These are phyloP conservation scores for Talaromyces atroroseus DNA, from an alignment of 2,329 filamentous ascomycete species.

Conservation along the genomic window DNA sequence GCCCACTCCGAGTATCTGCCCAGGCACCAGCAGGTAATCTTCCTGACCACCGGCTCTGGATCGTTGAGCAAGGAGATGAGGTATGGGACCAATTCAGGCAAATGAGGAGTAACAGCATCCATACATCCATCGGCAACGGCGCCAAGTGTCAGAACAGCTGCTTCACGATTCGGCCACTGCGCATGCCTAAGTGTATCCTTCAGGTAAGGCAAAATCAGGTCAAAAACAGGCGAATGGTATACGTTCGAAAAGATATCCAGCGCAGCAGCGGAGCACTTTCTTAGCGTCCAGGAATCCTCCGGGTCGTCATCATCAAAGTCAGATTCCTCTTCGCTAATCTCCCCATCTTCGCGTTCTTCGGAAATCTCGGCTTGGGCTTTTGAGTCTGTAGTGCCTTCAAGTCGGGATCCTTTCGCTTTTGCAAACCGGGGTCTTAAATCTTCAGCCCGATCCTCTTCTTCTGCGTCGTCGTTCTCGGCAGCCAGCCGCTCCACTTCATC, in stretches of 20 bases:
- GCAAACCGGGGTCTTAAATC: constrained; percentile 93
- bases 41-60: constrained; percentile 79
- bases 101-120: constrained; percentile 79
- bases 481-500: constrained; percentile 86
- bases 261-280: constrained; percentile 94
- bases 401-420: constrained; percentile 58
- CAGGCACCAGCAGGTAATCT: constrained; percentile 97
- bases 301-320: constrained; percentile 67
- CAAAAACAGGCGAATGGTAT: constrained; percentile 82
- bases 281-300: constrained; percentile 89
- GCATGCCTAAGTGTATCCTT: constrained; percentile 80
- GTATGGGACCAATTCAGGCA: constrained; percentile 85
- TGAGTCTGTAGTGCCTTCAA: constrained; percentile 46
- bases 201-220: constrained; percentile 85
- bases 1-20: constrained; percentile 93
- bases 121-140: constrained; percentile 95
- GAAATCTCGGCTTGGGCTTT: constrained; percentile 43
- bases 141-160: constrained; percentile 86
- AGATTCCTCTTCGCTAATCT: constrained; percentile 83
- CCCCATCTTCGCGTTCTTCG: constrained; percentile 58
- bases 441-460: constrained; percentile 80
- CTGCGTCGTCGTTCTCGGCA: constrained; percentile 80
- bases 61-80: constrained; percentile 82
- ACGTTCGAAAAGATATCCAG: constrained; percentile 90
- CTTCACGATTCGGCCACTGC: constrained; percentile 90